These are phyloP conservation scores for Globisporangium lucens DNA, from an alignment of 352 stramenopile species.

Conservation along the genomic window DNA sequence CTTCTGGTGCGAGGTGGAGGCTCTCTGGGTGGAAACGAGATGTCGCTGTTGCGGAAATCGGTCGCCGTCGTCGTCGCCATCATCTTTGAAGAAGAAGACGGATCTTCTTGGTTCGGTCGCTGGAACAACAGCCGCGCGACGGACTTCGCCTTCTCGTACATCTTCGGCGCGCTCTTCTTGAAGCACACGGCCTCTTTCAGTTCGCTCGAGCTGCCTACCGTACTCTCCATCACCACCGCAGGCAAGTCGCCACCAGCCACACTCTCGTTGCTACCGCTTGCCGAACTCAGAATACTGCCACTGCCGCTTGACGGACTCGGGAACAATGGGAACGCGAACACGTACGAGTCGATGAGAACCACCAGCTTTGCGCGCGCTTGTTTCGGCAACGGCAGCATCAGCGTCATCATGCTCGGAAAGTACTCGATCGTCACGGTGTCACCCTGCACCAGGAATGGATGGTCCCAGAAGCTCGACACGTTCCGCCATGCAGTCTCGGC, in stretches of 20 bases:
- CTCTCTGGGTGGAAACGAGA: neutral
- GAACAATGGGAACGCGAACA: slow-evolving; percentile 19
- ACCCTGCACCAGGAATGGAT: slow-evolving; percentile 43
- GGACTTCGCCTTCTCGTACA: slow-evolving; percentile 50
- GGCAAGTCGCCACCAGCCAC: neutral
- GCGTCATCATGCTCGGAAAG: slow-evolving; percentile 42
- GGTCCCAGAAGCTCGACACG: slow-evolving; percentile 29
- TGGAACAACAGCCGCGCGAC: slow-evolving; percentile 56
- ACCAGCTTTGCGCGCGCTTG: slow-evolving; percentile 22
- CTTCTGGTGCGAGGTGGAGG: neutral
- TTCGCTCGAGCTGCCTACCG: slow-evolving; percentile 39
- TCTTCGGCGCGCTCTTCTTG: slow-evolving; percentile 40
- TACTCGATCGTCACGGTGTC: slow-evolving; percentile 45
- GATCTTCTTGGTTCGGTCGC: slow-evolving; percentile 6
- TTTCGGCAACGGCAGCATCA: slow-evolving; percentile 33
- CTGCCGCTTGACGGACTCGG: neutral
- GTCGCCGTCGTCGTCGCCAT: neutral
- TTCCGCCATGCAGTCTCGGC: slow-evolving; percentile 2
- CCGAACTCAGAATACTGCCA: neutral
- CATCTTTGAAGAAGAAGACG: neutral
- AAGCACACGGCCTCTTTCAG: slow-evolving; percentile 60
- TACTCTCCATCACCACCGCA: slow-evolving; percentile 34
- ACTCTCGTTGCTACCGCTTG: neutral
- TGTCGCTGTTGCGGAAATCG: neutral
- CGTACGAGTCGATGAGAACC: slow-evolving; percentile 41